Conservation (phyloP, 148 eudicot genomes). For the Persicaria maculosa region DNA sequence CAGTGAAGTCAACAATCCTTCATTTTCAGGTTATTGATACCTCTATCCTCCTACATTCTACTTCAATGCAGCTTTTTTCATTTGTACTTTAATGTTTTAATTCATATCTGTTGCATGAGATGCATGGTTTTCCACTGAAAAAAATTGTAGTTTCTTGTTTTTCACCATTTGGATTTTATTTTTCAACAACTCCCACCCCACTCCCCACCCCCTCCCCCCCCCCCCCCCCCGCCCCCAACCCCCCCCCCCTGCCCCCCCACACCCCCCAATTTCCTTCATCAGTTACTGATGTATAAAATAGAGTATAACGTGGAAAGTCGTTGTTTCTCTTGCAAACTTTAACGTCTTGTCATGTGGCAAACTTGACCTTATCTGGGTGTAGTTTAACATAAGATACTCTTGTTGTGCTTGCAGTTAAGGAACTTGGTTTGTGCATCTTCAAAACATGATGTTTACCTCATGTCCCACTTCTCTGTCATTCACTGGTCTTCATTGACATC, state of each 20-base stretch:
- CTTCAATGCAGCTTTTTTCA: not conserved
- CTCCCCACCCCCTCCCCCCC: no score
- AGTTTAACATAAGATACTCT: conserved; percentile 1
- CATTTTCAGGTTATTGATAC: conserved; percentile 66
- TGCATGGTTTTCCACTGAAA: not conserved
- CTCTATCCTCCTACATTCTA: not conserved
- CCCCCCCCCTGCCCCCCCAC: no score
- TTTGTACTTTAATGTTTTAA: not conserved
- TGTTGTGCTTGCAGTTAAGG: conserved; percentile 51
- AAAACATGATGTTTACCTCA: conserved; percentile 80
- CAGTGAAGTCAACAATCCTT: conserved; percentile 71
- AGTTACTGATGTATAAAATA: not conserved
- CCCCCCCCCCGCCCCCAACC: no score
- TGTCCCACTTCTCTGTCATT: conserved; percentile 55
- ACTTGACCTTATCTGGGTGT: not conserved
- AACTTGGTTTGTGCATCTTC: conserved; percentile 96
- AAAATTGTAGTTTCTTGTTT: not conserved
- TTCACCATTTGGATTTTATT: no score
- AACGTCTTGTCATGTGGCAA: not conserved
- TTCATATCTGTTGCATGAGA: not conserved
- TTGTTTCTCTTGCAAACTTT: not conserved
- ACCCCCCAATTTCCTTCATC: not conserved
- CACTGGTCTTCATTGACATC: conserved; percentile 48
- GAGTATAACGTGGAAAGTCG: not conserved
- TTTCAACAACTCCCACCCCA: no score